Percentiles rank a stretch among this genome's conserved stretches.
These are phyloP conservation scores for Iris macrosiphon DNA, from an alignment of 106 monocot genomes.

Conservation along the genomic window DNA sequence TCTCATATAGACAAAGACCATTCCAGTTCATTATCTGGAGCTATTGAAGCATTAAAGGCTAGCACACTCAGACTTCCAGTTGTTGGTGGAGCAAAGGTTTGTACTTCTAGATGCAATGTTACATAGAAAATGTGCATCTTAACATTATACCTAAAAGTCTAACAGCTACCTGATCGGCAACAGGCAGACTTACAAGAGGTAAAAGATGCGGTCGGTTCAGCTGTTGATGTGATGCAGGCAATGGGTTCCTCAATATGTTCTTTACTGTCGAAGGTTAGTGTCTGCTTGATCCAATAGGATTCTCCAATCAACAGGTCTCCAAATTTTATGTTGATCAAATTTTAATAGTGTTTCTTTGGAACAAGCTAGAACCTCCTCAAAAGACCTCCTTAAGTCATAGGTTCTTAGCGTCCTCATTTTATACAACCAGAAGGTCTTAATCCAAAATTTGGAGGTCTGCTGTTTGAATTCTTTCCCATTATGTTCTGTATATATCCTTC, in stretches of 20 bases:
- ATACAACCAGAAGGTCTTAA: too few species aligned
- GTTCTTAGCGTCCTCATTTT: too few species aligned
- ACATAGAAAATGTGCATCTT: too few species aligned
- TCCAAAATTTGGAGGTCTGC: too few species aligned
- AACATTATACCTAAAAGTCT: neutral
- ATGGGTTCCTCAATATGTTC: constrained; percentile 57
- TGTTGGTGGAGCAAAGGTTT: constrained; percentile 83
- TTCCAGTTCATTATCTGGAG: constrained; percentile 68
- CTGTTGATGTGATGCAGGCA: constrained; percentile 64
- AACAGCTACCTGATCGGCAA: neutral
- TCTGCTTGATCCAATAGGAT: too few species aligned
- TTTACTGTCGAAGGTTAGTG: constrained; percentile 48
- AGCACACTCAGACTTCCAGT: constrained; percentile 94
- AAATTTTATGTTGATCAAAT: too few species aligned
- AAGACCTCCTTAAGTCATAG: too few species aligned
- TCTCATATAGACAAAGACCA: constrained; percentile 64
- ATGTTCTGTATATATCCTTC: too few species aligned
- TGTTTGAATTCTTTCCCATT: too few species aligned
- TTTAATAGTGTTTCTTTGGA: too few species aligned
- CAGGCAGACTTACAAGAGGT: constrained; percentile 60
- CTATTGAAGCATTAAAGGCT: constrained; percentile 79
- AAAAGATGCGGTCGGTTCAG: constrained; percentile 54
- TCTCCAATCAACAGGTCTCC: too few species aligned
- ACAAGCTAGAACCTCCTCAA: too few species aligned
- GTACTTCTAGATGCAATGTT: constrained; percentile 7